Evolutionary conservation across 2,329 filamentous ascomycete genomes (phyloP).

Genomic region (Phoma sp.): DNA sequence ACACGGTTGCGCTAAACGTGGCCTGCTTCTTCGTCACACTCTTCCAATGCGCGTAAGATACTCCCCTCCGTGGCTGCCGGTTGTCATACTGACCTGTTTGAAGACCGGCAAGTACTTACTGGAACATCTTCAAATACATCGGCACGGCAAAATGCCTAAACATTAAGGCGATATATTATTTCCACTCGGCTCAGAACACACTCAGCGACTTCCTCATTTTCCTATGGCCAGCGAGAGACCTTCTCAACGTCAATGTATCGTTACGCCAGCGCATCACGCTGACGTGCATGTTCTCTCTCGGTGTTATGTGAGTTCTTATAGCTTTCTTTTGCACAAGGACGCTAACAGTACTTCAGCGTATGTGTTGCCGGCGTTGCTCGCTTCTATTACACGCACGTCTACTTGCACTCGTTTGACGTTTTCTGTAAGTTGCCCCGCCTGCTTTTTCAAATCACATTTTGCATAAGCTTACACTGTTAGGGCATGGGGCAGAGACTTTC

Average conservation of each 20-base stretch:
- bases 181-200: constrained; percentile 32
- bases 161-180: constrained; percentile 35
- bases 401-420: constrained; percentile 34
- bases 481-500: constrained; percentile 37
- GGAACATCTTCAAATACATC: constrained; percentile 36
- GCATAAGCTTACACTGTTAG: constrained; percentile 7
- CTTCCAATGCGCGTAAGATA: constrained; percentile 41
- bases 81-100: not conserved
- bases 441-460: not conserved
- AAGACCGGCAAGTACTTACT: constrained; percentile 32
- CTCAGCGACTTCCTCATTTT: constrained; percentile 44
- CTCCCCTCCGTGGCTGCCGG: no score
- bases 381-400: constrained; percentile 38
- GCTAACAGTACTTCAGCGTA: constrained; percentile 37
- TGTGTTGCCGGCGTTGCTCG: constrained; percentile 42
- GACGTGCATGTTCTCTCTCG: constrained; percentile 40
- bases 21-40: constrained; percentile 35
- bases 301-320: constrained; percentile 29
- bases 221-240: constrained; percentile 41
- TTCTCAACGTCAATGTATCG: constrained; percentile 37
- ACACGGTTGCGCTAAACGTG: constrained; percentile 27
- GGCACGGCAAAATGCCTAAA: constrained; percentile 30
- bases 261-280: constrained; percentile 38
- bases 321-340: not conserved
- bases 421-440: constrained; percentile 28